Evolutionary conservation across 139 green algal genomes (phyloP).

Genomic region (Closterium sp.): DNA sequence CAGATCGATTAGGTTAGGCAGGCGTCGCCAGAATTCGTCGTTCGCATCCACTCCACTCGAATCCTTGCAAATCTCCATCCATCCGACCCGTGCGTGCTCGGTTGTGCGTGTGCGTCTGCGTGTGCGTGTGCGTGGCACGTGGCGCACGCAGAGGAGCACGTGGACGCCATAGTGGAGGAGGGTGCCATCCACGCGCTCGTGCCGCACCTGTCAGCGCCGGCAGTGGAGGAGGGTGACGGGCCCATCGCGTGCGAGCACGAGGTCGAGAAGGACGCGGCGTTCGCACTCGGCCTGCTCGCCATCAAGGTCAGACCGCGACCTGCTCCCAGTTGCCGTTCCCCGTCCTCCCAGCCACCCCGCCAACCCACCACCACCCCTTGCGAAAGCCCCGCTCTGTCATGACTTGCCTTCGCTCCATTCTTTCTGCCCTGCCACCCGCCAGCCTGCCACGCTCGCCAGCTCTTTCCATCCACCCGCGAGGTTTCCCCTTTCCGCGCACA

Average conservation of each 20-base stretch:
- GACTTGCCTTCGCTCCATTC: too few relatives aligned
- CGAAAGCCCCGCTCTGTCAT: too few relatives aligned
- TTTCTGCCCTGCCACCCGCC: too few relatives aligned
- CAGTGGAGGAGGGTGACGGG: constrained; percentile 14
- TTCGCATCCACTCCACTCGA: too few relatives aligned
- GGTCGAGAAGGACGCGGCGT: constrained; percentile 48
- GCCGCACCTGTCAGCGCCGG: constrained; percentile 27
- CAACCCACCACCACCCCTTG: too few relatives aligned
- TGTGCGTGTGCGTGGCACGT: not conserved
- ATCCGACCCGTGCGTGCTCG: not conserved
- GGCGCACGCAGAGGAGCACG: constrained; percentile 35
- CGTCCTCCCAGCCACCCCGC: not conserved
- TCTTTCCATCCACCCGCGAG: too few relatives aligned
- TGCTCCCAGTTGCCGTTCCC: not conserved
- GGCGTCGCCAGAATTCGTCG: too few relatives aligned
- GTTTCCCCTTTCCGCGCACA: too few relatives aligned
- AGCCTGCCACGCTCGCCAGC: too few relatives aligned
- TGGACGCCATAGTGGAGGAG: constrained; percentile 45
- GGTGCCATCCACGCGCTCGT: constrained; percentile 48
- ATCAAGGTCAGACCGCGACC: constrained; percentile 24
- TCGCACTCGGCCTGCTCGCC: constrained; percentile 41
- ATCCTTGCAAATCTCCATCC: not conserved
- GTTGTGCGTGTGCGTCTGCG: not conserved
- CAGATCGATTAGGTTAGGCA: too few relatives aligned
- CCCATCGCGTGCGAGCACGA: constrained; percentile 46